phyloP scores from a whole-genome alignment of 2,329 filamentous ascomycete genomes.

The Fusarium aywerte region DNA sequence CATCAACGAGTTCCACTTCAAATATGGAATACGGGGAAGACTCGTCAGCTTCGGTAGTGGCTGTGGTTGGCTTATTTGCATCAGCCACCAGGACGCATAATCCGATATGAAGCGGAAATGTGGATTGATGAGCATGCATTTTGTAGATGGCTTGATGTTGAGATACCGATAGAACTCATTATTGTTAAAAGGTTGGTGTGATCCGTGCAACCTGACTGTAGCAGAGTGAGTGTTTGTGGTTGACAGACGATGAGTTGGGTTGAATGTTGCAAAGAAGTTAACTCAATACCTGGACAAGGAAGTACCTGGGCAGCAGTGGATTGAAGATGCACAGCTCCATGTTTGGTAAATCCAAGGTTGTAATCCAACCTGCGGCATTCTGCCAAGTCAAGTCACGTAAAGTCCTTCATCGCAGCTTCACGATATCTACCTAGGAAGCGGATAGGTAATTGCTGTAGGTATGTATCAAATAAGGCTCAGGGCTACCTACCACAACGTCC shows the following conservation, averaged over 20 bases:
- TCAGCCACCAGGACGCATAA: conserved; percentile 21
- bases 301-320: background rate
- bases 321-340: background rate
- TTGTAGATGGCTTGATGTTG: background rate
- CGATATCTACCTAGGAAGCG: too few relatives aligned
- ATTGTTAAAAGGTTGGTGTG: background rate
- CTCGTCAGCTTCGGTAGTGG: conserved; percentile 35
- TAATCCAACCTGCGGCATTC: background rate
- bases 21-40: conserved; percentile 23
- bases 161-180: background rate
- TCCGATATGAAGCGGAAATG: conserved; percentile 1
- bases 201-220: conserved; percentile 11
- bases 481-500: conserved; percentile 16
- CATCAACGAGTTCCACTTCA: conserved; percentile 17
- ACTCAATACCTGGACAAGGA: background rate
- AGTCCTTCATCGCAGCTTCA: background rate
- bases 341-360: background rate
- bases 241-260: background rate
- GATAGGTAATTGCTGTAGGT: background rate
- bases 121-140: background rate
- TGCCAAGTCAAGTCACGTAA: background rate
- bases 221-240: background rate
- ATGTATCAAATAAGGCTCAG: conserved; percentile 8
- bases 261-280: background rate
- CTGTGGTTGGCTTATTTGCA: conserved; percentile 24